Base-by-base conservation (phyloP, 2,329 filamentous ascomycete genomes). In the Ilyonectria robusta region DNA sequence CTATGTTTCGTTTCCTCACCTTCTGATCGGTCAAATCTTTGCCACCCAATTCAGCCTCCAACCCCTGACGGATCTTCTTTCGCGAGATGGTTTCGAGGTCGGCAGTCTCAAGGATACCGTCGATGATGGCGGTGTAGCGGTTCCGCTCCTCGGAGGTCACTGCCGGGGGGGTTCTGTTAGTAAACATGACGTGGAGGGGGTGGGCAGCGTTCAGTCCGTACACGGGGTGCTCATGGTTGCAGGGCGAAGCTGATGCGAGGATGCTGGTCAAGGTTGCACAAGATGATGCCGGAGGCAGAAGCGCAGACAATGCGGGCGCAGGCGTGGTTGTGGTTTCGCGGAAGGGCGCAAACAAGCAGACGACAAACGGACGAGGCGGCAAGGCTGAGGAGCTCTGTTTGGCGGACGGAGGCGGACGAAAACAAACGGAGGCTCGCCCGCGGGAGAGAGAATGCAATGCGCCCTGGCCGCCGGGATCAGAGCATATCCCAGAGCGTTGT, bases 81-180 rank as follows among this genome's bases (percentile, higher is more conserved):
- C 88, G 85, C 31, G 89, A 88, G 59, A 91, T 87, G n/a, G 89
- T 91, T 71, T 87, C 84, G 46, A 91, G 85, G 70, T 91, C 87
- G 62, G 87, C 86, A 11, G 83, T 86, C 29, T 82, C 82, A 23
- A 91, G 84, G 68, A 91, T 90, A 46, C 79, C 82, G 74, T 91
- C 89, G 77, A 91, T 90, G 72, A 91, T 85, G 61, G 81, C 79
- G 59, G 86, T 90, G 78, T 89, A 91, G 70, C 83, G 81, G 62
- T 77, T 69, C 71, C 81, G 81, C 75, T 90, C 88, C 59, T 86
- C 83, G 59, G 81, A 59, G 46, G 82, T 82, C 70, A 89, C 87
- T 89, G 69, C 46, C 17, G 29, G n/a, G 26, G 29, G 19, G 47
- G 31, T 56, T n/a, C 37, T 65, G 65, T 65, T 65, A 66, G 67